Evolutionary conservation across 441 rosid genomes (phyloP), one percentile per base, ranked within the genome.

Genomic region (Euphorbia schlechtendalii): DNA sequence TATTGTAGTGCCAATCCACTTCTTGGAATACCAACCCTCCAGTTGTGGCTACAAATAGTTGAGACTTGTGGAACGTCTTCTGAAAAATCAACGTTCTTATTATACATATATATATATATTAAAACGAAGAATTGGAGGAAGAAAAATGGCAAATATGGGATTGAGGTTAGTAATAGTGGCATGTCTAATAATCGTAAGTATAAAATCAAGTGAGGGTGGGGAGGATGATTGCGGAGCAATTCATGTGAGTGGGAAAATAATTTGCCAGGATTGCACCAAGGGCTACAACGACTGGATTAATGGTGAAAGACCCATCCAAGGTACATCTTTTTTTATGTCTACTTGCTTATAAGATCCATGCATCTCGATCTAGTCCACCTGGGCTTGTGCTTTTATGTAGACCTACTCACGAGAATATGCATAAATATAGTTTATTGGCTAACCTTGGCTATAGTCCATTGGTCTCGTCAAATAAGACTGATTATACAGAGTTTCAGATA

Each of bases 201-300:
- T 64, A 59, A 55, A 54, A 66, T 40, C 56, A 34, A 77, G 56
- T 5, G 48, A 12, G 69, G 84, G 78, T 17, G 36, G 67, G 56
- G 36, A 67, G 17, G 71, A 45, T n/a, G 73, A 32, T 32, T 32
- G 63, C 36, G 62, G 12, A 4, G 73, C 77, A 48, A 73, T 86
- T 25, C 87, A 84, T 65, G 82, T 86, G n/a, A 69, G 75, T 20
- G 97, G 96, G 0, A 79, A 81, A 71, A 88, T 90, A 0, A 40
- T 82, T 73, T 90, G 93, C 74, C 97, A 88, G 67, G 95, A 88
- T 66, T 90, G 97, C 79, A 60, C 81, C 69, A 80, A 84, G 53
- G 74, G 78, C 75, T 88, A 82, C 54, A 64, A 69, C 8, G 75
- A 88, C 30, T 90, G 92, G 90, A 67, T 78, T 27, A 66, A 69